Base-by-base conservation (phyloP, 2,329 filamentous ascomycete species). In the Cytospora piceae region DNA sequence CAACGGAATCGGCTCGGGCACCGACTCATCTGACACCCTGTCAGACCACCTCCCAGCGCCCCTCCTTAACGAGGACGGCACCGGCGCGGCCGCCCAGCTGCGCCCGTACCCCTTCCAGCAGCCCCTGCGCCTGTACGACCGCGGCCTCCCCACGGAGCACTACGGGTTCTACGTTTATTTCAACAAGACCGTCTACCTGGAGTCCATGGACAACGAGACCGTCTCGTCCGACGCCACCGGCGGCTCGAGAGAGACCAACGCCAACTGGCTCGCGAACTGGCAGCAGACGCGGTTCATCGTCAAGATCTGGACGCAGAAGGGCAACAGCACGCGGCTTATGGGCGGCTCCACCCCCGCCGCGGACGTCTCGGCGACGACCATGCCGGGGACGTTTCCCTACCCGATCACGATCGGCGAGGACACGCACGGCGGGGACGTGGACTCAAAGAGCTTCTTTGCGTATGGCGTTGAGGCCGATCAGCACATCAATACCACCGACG, bases 81-180 rank as follows among this genome's bases (percentile, higher is more conserved):
- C 89, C 1, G 90, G 92, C 0, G 87, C 87, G 1, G 80, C 90
- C 0, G 91, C 92, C 3, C 85, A 85, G 12, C 81, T 97, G 68
- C 86, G 95, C 55, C 91, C 93, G 0, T 81, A 85, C 9, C 86
- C 90, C 0, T 78, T 82, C 0, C 86, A 90, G 67, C 95, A 98
- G 73, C 94, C 93, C 0, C 81, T 98, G 15, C 87, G 91, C 1
- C 85, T 98, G 0, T 98, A 89, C 76, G 92, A 98, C 75, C 90
- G 93, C 24, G 93, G 91, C 22, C 81, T 91, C 32, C 80, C 85
- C 2, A 90, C 89, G 0, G 94, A 98, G 76, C 93, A 97, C 77
- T 97, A 96, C 76, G 93, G 92, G 2, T 97, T 97, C 79, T 97
- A 97, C 79, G 91, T 86, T 0, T 96, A 97, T 81, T 98, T 91